Base-by-base conservation (phyloP, 2,329 filamentous ascomycete species). In the Aspergillus sp. region DNA sequence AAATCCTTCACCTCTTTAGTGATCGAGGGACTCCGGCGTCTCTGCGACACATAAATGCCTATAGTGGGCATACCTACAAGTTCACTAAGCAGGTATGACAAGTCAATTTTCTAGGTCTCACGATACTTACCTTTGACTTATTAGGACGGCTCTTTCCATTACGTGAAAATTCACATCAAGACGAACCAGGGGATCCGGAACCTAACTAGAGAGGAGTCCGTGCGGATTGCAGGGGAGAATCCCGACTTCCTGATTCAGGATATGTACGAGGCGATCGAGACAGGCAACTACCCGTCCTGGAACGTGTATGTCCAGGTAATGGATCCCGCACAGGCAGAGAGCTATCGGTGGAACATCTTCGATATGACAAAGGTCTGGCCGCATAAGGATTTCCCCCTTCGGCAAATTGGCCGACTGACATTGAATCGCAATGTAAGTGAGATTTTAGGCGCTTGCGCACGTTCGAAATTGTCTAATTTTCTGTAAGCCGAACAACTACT, bases 281-380 rank as follows among this genome's bases (percentile, higher is more conserved):
- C 76, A 19, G 86, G 86, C 4, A 77, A 79, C 0, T 90, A 78
- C 59, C 88, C 88, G 9, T 85, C 83, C 61, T 93, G 87, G 87
- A 85, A 86, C 61, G 88, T 93, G 54, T 88, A 86, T 44, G 86
- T 94, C 14, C 89, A 93, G 65, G 77, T 85, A 6, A 81, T 93
- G 40, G 80, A 84, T 0, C 88, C 92, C 57, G 77, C 76, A 4
- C 78, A 84, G 40, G 84, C 90, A 65, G 78, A 92, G 56, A 82
- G 87, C 10, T 94, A 91, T 54, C 87, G 90, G 7, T 91, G 91
- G 58, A 89, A 94, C 63, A 86, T 93, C 38, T 82, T 94, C 5
- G 89, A 94, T 60, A 85, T 89, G 3, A 94, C 89, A 49, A 93
- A 93, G 72, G 71, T 92, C 10, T 93, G 88, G 88, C 87, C 89